A percentile compares a stretch with the other conserved stretches of the same genome.
Conservation (phyloP, 2,329 filamentous ascomycete species). For the Ophiostoma sp. region DNA sequence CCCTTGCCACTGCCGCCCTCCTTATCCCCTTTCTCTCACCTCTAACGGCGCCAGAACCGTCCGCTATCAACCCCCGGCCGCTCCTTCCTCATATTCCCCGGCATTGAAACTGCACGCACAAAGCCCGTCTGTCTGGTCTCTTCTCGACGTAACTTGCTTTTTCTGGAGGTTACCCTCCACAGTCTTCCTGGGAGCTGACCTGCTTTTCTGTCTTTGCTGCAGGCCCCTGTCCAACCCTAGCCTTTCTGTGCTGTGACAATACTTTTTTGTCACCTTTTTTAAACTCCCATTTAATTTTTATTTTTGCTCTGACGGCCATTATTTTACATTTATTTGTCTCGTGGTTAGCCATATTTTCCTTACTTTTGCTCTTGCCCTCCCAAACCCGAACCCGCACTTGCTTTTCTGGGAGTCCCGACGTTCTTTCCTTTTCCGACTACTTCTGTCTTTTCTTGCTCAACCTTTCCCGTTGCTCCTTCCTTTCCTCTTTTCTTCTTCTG, state of each 20-base stretch:
- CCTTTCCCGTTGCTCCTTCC: neutral
- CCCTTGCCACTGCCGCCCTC: neutral
- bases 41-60: neutral
- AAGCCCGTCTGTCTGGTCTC: neutral
- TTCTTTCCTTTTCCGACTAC: neutral
- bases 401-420: neutral
- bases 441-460: neutral
- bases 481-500: neutral
- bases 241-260: neutral
- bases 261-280: neutral
- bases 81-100: conserved; percentile 4
- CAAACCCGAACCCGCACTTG: neutral
- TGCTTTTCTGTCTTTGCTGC: conserved; percentile 1
- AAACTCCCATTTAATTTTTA: neutral
- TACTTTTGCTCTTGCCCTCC: neutral
- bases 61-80: neutral
- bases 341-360: neutral
- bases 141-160: neutral
- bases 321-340: neutral
- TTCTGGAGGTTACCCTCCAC: neutral
- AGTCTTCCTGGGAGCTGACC: neutral
- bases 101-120: conserved; percentile 12
- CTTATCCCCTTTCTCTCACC: conserved; percentile 9
- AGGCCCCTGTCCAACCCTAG: conserved; percentile 13
- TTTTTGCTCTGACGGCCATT: neutral